Conservation (phyloP, 1,284 basidiomycete species). For the Cryptococcus amylolentus region DNA sequence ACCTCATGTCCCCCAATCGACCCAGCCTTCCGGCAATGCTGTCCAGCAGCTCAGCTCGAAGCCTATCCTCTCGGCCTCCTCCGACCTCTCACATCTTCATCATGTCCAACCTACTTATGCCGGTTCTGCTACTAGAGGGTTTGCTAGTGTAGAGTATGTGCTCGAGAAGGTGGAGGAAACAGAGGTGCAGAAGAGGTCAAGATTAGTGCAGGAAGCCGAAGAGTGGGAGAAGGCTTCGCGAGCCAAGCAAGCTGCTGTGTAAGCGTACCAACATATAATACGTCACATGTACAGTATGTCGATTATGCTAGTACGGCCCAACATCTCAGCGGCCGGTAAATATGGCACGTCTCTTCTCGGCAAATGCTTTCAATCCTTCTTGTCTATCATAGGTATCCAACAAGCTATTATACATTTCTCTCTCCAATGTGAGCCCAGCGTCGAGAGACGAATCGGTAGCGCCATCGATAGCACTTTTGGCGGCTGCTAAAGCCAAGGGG, state of each 20-base stretch:
- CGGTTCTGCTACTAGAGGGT: slow-evolving; percentile 23
- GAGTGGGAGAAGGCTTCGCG: slow-evolving; percentile 38
- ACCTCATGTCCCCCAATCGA: slow-evolving; percentile 42
- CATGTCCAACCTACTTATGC: slow-evolving; percentile 20
- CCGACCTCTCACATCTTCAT: slow-evolving; percentile 14
- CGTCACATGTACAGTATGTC: background rate
- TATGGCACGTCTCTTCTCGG: slow-evolving; percentile 75
- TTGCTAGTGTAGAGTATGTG: slow-evolving; percentile 45
- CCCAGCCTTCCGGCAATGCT: slow-evolving; percentile 35
- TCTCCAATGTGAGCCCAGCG: slow-evolving; percentile 81
- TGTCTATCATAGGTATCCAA: slow-evolving; percentile 71
- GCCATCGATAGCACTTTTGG: slow-evolving; percentile 80
- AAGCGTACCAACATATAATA: background rate
- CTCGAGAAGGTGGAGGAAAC: slow-evolving; percentile 20
- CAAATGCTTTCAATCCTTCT: slow-evolving; percentile 85
- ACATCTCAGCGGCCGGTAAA: slow-evolving; percentile 61
- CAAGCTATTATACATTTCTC: slow-evolving; percentile 79
- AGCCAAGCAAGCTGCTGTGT: slow-evolving; percentile 5
- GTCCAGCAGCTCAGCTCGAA: slow-evolving; percentile 26
- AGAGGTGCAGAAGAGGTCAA: slow-evolving; percentile 12
- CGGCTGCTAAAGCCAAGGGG: slow-evolving; percentile 80
- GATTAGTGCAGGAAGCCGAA: slow-evolving; percentile 35
- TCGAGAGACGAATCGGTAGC: slow-evolving; percentile 73
- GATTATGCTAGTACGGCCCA: background rate
- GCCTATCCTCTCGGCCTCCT: slow-evolving; percentile 26